Base-by-base conservation (phyloP, 1,139 yeast species). In the Sugiyamaella xylanicola region DNA sequence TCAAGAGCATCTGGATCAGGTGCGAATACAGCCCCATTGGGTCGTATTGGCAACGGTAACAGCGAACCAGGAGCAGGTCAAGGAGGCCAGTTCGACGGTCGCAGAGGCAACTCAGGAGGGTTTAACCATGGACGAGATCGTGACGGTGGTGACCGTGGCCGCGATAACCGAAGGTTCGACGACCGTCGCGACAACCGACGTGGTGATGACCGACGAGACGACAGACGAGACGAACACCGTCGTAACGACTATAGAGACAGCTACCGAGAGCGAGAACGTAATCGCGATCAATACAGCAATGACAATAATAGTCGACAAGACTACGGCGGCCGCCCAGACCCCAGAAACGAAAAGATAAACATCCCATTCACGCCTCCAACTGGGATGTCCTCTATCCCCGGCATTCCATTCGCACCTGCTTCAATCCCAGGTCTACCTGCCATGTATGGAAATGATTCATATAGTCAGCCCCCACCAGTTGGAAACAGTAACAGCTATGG, bases 141-240 rank as follows among this genome's bases (percentile, higher is more conserved):
- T 22, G 49, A 50, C 17, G 16, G 47, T 13, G 16, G 47, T 2
- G 43, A 35, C 20, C 16, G 35, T 25, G 22, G 36, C 43, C 20
- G 51, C 9, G 43, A 40, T 13, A 25, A 25, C 29, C 19, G 64
- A 65, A 54, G 64, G 56, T 47, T 61, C 15, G 51, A 37, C 13
- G 27, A 11, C 21, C 36, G 37, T 66, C 58, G 49, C 29, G 20
- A 25, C 13, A 9, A 25, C 29, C 29, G 29, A 25, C 20, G 60
- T 11, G 46, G 60, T 11, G 46, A 42, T n/a, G 47, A 36, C 25
- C 20, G 48, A 25, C 49, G 51, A 15, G 48, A 41, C 13, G 54
- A 43, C 40, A 63, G 15, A 54, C 63, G 41, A 37, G 41, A 27
- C 49, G 54, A 39, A 21, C 32, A 37, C 48, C 55, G 22, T 11